Base-by-base conservation (phyloP, 1,284 basidiomycete genomes). In the Ustilago loliicola region DNA sequence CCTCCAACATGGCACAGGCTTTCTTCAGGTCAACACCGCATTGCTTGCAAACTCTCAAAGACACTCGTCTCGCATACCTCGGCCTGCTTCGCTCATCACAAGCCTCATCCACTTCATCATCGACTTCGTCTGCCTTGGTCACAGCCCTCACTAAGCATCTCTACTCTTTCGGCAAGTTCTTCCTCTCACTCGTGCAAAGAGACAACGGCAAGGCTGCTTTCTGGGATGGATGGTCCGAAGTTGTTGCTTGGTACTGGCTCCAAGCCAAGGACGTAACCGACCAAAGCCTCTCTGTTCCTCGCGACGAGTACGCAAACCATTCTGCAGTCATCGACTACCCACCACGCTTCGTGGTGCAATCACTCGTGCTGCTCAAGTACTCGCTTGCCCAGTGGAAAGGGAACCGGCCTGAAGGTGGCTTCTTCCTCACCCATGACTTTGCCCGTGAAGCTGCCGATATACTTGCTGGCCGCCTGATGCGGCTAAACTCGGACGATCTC, bases 211-310 rank as follows among this genome's bases (percentile, higher is more conserved):
- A 83, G 32, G 84, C 82, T 27, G 76, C 82, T 0, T 60, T 65
- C 50, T 86, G 85, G 85, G 50, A 77, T 1, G 84, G 81, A 29
- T 86, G 85, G 85, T 53, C 76, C 9, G 85, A 86, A 8, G 80
- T 86, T 6, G 73, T 80, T 2, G 65, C 65, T 8, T 86, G 85
- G 85, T 86, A 85, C 64, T 86, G 85, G 85, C 51, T 63, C 2
- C 73, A 79, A 30, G 79, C 81, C 32, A 71, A 78, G 40, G 60
- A 69, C 32, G 74, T 75, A 13, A 67, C 61, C 0, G 50, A 79
- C 21, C 61, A 78, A 27, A 71, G 75, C 29, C 72, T 77, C 30
- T 70, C 65, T 32, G 72, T 77, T 3, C 73, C 79, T 7, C 73
- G 77, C 15, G 80, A 69, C 38, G 65, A 72, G 23, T 75, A 74